Evolutionary conservation across 2,329 filamentous ascomycete genomes (phyloP), one percentile per base, ranked within the genome.

Genomic region (Colletotrichum destructivum): DNA sequence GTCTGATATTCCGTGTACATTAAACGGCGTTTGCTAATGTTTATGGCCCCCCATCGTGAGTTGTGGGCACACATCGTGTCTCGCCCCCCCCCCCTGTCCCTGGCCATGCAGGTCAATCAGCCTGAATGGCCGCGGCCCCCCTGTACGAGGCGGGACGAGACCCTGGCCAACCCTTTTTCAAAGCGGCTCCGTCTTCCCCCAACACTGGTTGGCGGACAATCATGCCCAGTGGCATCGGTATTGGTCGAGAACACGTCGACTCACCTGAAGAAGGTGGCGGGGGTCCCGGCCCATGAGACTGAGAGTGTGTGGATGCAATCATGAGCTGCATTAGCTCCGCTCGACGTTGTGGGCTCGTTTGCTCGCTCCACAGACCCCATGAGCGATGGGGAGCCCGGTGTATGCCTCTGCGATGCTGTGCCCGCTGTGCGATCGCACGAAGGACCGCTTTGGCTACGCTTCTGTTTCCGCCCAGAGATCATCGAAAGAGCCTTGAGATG

Each of bases 131-230:
- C 26, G 26, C 26, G 3, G 13, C 6, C 7, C 44, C 68, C 65
- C n/a, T 54, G 42, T 40, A 16, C 13, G 38, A 44, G 52, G 56
- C 26, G 18, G 42, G 40, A 56, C 16, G 18, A 13, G 13, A 56
- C 62, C 62, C 68, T 52, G n/a, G 51, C 15, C 3, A 15, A 8
- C 44, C 31, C 21, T 16, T 21, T 21, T 26, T 4, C 26, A 31
- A 60, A 18, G 59, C 65, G 69, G 69, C 69, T 71, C 65, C 69
- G 59, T 35, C 46, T 71, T 71, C 59, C 52, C 69, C 69, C 26
- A 60, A 62, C 59, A 40, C 23, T 71, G 69, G 65, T 71, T 71
- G 65, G 65, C 60, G 65, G 69, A 69, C 59, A 71, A 63, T 69
- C 59, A 69, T 21, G 44, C 54, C 54, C 26, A 71, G 46, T 60